Conservation (phyloP, 2,329 filamentous ascomycete genomes). For the Cytospora piceicola region DNA sequence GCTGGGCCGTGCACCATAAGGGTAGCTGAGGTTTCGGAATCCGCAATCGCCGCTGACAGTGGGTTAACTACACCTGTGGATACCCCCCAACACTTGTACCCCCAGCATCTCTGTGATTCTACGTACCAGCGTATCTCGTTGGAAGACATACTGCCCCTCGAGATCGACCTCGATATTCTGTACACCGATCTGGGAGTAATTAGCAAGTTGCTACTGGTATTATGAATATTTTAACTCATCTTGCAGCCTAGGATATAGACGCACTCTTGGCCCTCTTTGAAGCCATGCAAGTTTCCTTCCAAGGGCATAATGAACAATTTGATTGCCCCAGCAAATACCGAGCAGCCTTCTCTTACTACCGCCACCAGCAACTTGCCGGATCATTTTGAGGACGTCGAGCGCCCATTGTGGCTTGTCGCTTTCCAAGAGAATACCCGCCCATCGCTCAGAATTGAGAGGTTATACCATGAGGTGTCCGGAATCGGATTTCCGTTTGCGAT, state of each 20-base stretch:
- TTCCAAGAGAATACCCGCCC: slow-evolving; percentile 4
- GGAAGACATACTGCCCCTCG: slow-evolving; percentile 4
- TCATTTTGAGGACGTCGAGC: not conserved
- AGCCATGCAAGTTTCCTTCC: slow-evolving; percentile 6
- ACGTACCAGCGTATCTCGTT: not conserved
- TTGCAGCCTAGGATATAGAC: not conserved
- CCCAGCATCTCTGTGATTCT: not conserved
- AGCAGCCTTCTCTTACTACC: not conserved
- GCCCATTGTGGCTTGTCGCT: not conserved
- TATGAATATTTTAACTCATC: no score
- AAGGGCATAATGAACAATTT: slow-evolving; percentile 4
- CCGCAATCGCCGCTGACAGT: no score
- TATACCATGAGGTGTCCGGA: not conserved
- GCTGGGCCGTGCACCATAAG: no score
- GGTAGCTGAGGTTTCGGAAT: no score
- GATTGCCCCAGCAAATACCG: slow-evolving; percentile 11
- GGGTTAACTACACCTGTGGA: no score
- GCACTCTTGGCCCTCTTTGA: not conserved
- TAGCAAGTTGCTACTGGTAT: not conserved
- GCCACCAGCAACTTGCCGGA: not conserved
- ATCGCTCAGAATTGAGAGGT: slow-evolving; percentile 4
- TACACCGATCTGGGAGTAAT: not conserved
- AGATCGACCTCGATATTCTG: not conserved
- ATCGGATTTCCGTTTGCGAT: slow-evolving; percentile 7
- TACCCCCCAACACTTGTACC: not conserved